Base-by-base conservation (phyloP, 2,329 filamentous ascomycete genomes). In the Aureobasidium sp. region DNA sequence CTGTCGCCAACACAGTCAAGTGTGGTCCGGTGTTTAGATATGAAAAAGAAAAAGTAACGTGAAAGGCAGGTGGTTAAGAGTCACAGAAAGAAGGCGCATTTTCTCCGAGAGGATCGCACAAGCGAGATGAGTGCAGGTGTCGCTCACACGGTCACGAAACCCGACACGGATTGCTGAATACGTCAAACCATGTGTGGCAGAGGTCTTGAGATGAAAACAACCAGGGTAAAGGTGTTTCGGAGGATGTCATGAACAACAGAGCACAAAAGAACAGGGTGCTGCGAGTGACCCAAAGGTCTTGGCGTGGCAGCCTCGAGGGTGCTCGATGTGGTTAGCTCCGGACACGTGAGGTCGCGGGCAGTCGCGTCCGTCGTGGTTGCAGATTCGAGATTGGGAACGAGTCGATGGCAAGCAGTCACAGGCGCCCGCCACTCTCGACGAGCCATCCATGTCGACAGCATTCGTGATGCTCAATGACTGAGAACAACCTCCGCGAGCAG, bases 401-500 rank as follows among this genome's bases (percentile, higher is more conserved):
- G 25, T 42, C 14, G 25, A 30, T 12, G 27, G 12, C 12, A 6
- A 24, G 37, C 19, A 21, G 27, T 17, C 30, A 27, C 48, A 52
- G 48, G 48, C 48, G 48, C 37, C n/a, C 37, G 37, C 48, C 48
- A 42, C 48, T 35, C 38, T 27, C 29, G n/a, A n/a, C 14, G 25
- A 10, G 8, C 10, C 27, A 11, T 21, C 19, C 27, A 50, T 42
- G n/a, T 52, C 25, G 48, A 27, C n/a, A 32, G 10, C 30, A 35
- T 25, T 37, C 48, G 38, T 45, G 51, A 60, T 57, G 57, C 35
- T 60, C 55, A 55, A 76, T 76, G 74, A 74, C 74, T 68, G 63
- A 63, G 60, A 69, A 77, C 63, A 77, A 77, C 58, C 64, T 77
- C 57, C 65, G 62, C 56, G 68, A 70, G 62, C 74, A 77, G 59